These are phyloP conservation scores for Xylaria nigripes DNA, from an alignment of 495 filamentous ascomycete species.

Conservation along the genomic window DNA sequence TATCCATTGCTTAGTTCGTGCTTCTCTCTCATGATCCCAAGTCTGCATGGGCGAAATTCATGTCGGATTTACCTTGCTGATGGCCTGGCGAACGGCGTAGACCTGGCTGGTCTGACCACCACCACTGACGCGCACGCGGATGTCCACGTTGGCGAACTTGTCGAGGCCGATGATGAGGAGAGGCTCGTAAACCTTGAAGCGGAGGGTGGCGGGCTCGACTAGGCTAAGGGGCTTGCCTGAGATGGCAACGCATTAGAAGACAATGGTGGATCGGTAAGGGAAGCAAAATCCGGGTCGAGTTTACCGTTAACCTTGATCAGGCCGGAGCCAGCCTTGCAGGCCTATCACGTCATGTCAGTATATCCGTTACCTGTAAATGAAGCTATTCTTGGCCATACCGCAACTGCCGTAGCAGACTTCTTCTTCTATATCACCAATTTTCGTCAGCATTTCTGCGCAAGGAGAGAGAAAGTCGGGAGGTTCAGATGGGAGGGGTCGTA, in stretches of 20 bases:
- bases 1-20: background rate
- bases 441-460: constrained; percentile 8
- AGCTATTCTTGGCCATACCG: background rate
- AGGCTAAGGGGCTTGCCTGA: constrained; percentile 74
- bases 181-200: constrained; percentile 98
- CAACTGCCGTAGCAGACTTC: constrained; percentile 17
- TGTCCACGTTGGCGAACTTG: constrained; percentile 94
- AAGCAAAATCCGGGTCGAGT: background rate
- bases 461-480: background rate
- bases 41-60: background rate
- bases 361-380: background rate
- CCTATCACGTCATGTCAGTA: constrained; percentile 11
- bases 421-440: constrained; percentile 4
- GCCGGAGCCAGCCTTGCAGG: constrained; percentile 68
- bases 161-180: constrained; percentile 91
- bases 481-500: constrained; percentile 1
- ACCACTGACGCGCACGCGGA: constrained; percentile 91
- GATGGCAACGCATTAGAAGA: constrained; percentile 2
- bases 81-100: constrained; percentile 98
- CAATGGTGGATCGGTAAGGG: background rate
- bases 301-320: constrained; percentile 90
- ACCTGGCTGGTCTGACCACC: constrained; percentile 97
- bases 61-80: constrained; percentile 63
- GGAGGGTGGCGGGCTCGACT: constrained; percentile 90
- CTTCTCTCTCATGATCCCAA: background rate